Evolutionary conservation across 139 green algal genomes (phyloP), one percentile per base, ranked within the genome.

Genomic region (Raphidocelis subcapitata): DNA sequence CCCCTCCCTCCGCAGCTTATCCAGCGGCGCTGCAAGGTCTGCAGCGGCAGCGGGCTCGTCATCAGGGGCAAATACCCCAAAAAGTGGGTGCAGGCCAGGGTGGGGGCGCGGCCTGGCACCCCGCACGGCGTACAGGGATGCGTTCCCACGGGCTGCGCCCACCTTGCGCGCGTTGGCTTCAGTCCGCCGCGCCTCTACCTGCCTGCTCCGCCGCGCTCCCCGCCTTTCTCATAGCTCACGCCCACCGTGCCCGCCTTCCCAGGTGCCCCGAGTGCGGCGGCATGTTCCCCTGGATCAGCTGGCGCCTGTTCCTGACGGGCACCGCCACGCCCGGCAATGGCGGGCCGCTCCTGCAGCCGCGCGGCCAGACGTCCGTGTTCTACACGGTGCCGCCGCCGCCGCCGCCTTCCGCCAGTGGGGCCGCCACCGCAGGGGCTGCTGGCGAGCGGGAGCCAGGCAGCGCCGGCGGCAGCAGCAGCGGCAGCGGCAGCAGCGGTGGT

Each of bases 261-360:
- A 85, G 84, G 54, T 85, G 81, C 66, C 65, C 68, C 24, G 62
- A 92, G 56, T 96, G 92, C 67, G 92, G 92, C 16, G 92, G 92
- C 41, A 92, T 97, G 78, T 93, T 97, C 71, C 92, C 92, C 0
- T 97, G 92, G 92, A 80, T 90, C 55, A 77, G 77, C 41, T 96
- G 91, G 92, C 83, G 83, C 51, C 74, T 86, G 60, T 97, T 97
- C 77, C 84, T 94, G 18, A 84, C 82, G 14, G 85, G 84, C 14
- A 94, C 84, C 18, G 83, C 88, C 5, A 35, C 77, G 0, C 91
- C 91, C n/a, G 91, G 92, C n/a, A 97, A 97, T 68, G 92, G 92
- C 64, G 92, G 92, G 10, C 55, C 26, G 10, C n/a, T 31, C 55
- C 8, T 62, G 55, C 26, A 86, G 24, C 60, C 71, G 21, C 86